Evolutionary conservation across 31 red algal species (phyloP).

Genomic region (Odonthalia washingtoniensis): DNA sequence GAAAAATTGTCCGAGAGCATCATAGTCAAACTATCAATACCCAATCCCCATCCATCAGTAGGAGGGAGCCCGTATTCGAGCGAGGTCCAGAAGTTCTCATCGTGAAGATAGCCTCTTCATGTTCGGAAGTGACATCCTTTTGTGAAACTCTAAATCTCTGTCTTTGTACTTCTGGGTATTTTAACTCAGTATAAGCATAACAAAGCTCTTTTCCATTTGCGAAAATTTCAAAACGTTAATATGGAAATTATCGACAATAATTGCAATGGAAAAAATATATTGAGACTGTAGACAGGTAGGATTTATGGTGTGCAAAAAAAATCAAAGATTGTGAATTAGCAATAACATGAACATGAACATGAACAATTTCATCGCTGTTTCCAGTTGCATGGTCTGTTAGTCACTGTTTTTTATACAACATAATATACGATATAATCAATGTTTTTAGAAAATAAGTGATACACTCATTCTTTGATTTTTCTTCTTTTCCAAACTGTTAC

Average conservation of each 20-base stretch:
- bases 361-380: too few relatives aligned
- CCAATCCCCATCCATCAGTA: slow-evolving; percentile 94
- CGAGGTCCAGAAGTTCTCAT: slow-evolving; percentile 93
- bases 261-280: slow-evolving; percentile 93
- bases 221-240: slow-evolving; percentile 91
- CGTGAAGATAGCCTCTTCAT: slow-evolving; percentile 96
- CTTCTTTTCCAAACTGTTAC: too few relatives aligned
- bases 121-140: slow-evolving; percentile 82
- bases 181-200: slow-evolving; percentile 98
- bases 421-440: too few relatives aligned
- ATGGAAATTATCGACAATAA: slow-evolving; percentile 96
- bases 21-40: slow-evolving; percentile 91
- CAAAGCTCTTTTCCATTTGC: slow-evolving; percentile 90
- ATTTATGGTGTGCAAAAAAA: slow-evolving; percentile 86
- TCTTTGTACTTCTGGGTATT: slow-evolving; percentile 91
- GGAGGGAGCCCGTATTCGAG: slow-evolving; percentile 94
- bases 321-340: too few relatives aligned
- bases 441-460: too few relatives aligned
- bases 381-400: too few relatives aligned
- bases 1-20: too few relatives aligned
- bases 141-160: slow-evolving; percentile 81
- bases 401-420: too few relatives aligned
- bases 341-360: too few relatives aligned
- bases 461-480: too few relatives aligned
- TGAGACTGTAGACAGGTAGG: slow-evolving; percentile 87